Evolutionary conservation across 2,329 filamentous ascomycete species (phyloP), one percentile per base, ranked within the genome.

Genomic region (Myotisia sp.): DNA sequence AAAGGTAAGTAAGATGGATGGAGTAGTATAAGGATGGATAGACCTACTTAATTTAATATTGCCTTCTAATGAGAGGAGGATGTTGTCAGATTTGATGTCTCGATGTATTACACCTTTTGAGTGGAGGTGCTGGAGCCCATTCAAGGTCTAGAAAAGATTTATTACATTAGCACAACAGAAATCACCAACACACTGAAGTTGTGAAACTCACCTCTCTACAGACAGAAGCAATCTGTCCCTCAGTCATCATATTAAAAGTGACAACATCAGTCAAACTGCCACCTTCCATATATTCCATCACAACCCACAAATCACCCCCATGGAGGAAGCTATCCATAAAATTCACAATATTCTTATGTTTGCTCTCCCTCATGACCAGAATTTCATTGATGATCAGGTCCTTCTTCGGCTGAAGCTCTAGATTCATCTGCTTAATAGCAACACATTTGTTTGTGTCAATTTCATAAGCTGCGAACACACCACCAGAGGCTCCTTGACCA

Each of bases 221-320:
- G 13, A 98, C 87, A 2, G 86, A 84, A 6, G 90, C 86, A 51
- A 98, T 95, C 60, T 95, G 90, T 2, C 83, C 84, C 58, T 98
- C 90, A 5, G 80, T 87, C 90, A 98, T 95, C 52, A 95, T 92
- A 61, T 95, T 95, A 62, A 92, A 95, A 3, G 90, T 98, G 37
- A 98, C 90, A 35, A 98, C 90, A 58, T 98, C 90, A 7, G 90
- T 98, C 54, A 98, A 65, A 59, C 85, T 94, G 42, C 90, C 90
- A 39, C 90, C 90, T 58, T 98, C 87, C 90, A 98, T 98, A 52
- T 87, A 98, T 61, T 98, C 90, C 90, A 98, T 98, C 21, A 95
- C 84, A 1, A 98, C 90, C 90, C 90, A 98, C 19, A 98, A 65
- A 56, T 95, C 90, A 27, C 87, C 82, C 8, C 74, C 72, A 38